Evolutionary conservation across 768 basidiomycete species (phyloP).

Genomic region (Termitomyces sp.): DNA sequence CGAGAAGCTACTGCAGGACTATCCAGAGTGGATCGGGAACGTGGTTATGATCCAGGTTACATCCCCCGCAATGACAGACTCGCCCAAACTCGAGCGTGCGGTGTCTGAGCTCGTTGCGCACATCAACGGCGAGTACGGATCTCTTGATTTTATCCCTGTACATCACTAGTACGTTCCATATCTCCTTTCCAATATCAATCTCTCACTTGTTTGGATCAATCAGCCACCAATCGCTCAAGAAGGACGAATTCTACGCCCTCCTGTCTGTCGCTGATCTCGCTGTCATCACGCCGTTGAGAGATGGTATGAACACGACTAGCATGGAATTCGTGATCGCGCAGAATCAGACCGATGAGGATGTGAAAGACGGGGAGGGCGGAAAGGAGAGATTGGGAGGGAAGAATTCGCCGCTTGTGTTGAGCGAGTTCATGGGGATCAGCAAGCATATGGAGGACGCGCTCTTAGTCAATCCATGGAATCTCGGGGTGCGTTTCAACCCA

Average conservation of each 20-base stretch:
- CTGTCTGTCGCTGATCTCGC: slow-evolving; percentile 90
- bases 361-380: not conserved
- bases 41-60: slow-evolving; percentile 91
- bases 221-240: slow-evolving; percentile 95
- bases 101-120: slow-evolving; percentile 91
- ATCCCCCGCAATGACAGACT: slow-evolving; percentile 86
- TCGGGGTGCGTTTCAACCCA: slow-evolving; percentile 72
- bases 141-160: slow-evolving; percentile 91
- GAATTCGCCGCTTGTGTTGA: slow-evolving; percentile 82
- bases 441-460: slow-evolving; percentile 87
- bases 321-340: slow-evolving; percentile 99
- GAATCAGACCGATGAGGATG: slow-evolving; percentile 43
- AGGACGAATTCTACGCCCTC: slow-evolving; percentile 96
- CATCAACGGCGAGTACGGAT: slow-evolving; percentile 94
- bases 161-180: slow-evolving; percentile 85
- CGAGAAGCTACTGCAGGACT: slow-evolving; percentile 87
- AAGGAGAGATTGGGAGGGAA: slow-evolving; percentile 23
- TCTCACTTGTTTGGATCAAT: not conserved
- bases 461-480: slow-evolving; percentile 94
- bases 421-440: slow-evolving; percentile 98
- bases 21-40: slow-evolving; percentile 93
- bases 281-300: slow-evolving; percentile 90
- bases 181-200: not conserved
- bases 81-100: slow-evolving; percentile 88
- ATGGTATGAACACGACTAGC: slow-evolving; percentile 98